Percentiles rank a stretch among this genome's conserved stretches.
Conservation (phyloP, 257 asterid species). For the Nicotiana sylvestris region DNA sequence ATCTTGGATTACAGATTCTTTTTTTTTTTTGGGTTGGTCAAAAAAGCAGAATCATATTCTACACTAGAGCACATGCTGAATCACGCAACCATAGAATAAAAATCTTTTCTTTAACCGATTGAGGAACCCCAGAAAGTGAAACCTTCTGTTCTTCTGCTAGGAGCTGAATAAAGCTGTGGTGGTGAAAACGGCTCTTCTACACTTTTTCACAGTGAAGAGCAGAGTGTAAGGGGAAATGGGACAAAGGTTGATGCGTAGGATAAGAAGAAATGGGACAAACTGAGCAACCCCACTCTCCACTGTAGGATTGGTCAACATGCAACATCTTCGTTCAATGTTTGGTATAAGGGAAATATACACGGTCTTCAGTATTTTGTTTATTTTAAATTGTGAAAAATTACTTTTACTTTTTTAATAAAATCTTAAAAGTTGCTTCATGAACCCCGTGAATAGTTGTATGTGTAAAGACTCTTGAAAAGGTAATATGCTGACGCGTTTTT, state of each 20-base stretch:
- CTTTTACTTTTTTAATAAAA: background rate
- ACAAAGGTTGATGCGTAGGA: constrained; percentile 27
- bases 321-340: constrained; percentile 10
- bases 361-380: background rate
- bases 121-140: constrained; percentile 31
- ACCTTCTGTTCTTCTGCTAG: constrained; percentile 3
- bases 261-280: constrained; percentile 26
- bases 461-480: background rate
- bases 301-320: constrained; percentile 17
- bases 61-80: background rate
- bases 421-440: background rate
- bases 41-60: constrained; percentile 33
- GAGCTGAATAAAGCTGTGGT: constrained; percentile 21
- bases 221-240: constrained; percentile 11
- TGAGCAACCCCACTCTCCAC: constrained; percentile 14
- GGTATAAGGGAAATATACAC: background rate
- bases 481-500: too few species aligned
- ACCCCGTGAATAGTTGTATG: background rate
- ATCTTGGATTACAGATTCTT: background rate
- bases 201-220: constrained; percentile 22
- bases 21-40: background rate
- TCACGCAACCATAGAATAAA: background rate
- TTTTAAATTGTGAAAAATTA: background rate
- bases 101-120: background rate
- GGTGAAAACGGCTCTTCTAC: constrained; percentile 61